These are phyloP conservation scores for Orbilia blumenaviensis DNA, from an alignment of 2,329 filamentous ascomycete species.

Conservation along the genomic window DNA sequence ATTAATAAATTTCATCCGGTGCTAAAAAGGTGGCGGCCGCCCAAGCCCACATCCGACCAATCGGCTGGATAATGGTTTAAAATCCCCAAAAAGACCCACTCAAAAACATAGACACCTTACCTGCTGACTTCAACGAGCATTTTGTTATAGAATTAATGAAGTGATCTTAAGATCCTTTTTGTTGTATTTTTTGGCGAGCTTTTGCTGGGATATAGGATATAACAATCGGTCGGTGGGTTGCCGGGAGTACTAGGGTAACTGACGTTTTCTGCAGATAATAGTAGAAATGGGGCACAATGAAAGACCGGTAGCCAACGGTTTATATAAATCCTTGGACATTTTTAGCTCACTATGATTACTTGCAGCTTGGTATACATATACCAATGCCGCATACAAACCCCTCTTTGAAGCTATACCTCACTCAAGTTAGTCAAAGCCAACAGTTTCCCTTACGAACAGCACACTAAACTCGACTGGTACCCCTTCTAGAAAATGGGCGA, in stretches of 20 bases:
- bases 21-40: not conserved
- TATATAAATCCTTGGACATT: slow-evolving; percentile 15
- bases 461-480: not conserved
- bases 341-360: slow-evolving; percentile 5
- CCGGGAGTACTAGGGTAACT: not conserved
- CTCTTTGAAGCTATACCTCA: slow-evolving; percentile 31
- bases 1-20: not conserved
- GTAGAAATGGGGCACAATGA: slow-evolving; percentile 3
- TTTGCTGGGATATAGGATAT: not conserved
- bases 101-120: slow-evolving; percentile 2
- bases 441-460: slow-evolving; percentile 1
- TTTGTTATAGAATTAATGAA: not conserved
- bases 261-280: slow-evolving; percentile 16
- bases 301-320: slow-evolving; percentile 10
- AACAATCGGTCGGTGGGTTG: not conserved
- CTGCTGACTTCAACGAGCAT: slow-evolving; percentile 11
- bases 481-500: slow-evolving; percentile 25
- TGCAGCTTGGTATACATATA: slow-evolving; percentile 31
- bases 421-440: slow-evolving; percentile 2
- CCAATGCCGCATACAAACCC: slow-evolving; percentile 24
- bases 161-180: not conserved
- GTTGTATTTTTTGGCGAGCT: not conserved
- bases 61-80: not conserved
- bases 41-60: not conserved
- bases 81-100: not conserved